These are phyloP conservation scores for Mycena citricolor DNA, from an alignment of 1,284 basidiomycete species.

Conservation along the genomic window DNA sequence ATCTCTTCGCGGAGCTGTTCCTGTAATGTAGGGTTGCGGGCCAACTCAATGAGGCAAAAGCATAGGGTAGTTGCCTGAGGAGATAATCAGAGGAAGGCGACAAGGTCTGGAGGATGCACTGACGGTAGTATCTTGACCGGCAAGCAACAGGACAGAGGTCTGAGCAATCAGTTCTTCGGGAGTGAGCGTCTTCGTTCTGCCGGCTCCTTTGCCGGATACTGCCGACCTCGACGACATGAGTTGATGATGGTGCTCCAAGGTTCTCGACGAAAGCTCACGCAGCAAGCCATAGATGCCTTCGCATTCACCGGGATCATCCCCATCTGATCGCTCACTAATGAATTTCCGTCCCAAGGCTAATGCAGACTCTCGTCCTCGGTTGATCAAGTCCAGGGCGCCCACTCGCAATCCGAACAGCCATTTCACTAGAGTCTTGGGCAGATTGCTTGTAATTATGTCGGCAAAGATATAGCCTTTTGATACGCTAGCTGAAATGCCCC, in stretches of 20 bases:
- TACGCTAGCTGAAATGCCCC: neutral
- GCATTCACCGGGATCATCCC: too few species aligned
- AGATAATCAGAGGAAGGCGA: neutral
- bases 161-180: neutral
- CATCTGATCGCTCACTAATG: too few species aligned
- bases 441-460: too few species aligned
- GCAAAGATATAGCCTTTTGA: too few species aligned
- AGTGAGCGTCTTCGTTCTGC: neutral
- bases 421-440: too few species aligned
- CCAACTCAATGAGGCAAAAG: neutral
- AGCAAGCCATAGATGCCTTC: too few species aligned
- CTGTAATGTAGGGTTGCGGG: neutral
- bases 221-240: neutral
- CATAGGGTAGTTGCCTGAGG: neutral
- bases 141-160: neutral
- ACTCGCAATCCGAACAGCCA: too few species aligned
- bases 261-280: neutral
- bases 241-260: neutral
- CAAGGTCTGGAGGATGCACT: neutral
- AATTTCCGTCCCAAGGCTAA: too few species aligned
- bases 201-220: neutral
- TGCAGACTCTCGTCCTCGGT: too few species aligned
- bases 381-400: too few species aligned
- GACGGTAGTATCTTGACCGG: neutral
- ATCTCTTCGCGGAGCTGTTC: neutral